Evolutionary conservation across 768 basidiomycete species (phyloP).

Genomic region (Russula brevipes): DNA sequence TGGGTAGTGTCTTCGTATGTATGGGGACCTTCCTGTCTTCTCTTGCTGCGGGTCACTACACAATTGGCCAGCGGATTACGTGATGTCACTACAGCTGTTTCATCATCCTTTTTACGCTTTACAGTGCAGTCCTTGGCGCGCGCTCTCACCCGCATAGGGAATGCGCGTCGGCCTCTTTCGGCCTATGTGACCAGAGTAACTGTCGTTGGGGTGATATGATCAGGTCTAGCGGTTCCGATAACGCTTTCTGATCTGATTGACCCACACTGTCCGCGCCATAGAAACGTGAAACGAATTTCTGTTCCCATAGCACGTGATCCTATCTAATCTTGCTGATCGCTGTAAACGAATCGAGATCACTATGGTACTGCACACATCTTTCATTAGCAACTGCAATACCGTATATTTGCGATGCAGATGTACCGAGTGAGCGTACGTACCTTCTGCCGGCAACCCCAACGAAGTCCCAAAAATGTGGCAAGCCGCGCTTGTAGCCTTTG

Average conservation of each 20-base stretch:
- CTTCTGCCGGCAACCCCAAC: background rate
- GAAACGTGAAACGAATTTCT: background rate
- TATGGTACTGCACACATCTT: too few relatives aligned
- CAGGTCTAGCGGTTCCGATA: background rate
- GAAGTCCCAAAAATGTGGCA: background rate
- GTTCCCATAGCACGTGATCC: background rate
- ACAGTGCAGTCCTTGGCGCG: background rate
- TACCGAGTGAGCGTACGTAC: background rate
- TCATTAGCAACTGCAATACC: too few relatives aligned
- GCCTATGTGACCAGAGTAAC: background rate
- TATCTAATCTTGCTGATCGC: background rate
- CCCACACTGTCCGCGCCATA: too few relatives aligned
- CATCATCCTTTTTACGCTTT: background rate
- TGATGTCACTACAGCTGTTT: background rate
- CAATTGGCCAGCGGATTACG: background rate
- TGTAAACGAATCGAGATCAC: too few relatives aligned
- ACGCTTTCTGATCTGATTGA: background rate
- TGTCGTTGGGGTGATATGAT: background rate
- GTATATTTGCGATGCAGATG: too few relatives aligned
- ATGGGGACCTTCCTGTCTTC: background rate
- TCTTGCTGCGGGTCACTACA: too few relatives aligned
- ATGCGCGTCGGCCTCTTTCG: background rate
- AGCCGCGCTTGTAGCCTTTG: background rate
- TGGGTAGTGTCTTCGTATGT: background rate
- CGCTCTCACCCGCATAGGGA: background rate